These are phyloP conservation scores for Crithidia acanthocephali DNA, from an alignment of 208 protist genomes.

Conservation along the genomic window DNA sequence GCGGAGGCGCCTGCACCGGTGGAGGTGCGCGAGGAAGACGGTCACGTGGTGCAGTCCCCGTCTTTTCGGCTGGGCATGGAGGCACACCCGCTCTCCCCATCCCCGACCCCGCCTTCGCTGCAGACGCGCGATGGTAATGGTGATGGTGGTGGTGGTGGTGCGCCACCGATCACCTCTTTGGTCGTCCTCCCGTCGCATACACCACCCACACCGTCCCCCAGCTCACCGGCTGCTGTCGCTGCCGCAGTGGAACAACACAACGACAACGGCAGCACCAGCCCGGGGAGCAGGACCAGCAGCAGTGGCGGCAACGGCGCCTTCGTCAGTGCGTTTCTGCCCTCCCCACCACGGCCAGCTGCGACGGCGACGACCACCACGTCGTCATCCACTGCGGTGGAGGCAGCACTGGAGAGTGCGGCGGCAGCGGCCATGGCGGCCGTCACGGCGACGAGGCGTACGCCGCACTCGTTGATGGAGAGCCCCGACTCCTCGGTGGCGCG, in stretches of 20 bases:
- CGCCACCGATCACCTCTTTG: background rate
- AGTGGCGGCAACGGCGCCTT: background rate
- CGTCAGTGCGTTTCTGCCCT: no score
- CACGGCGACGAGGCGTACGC: no score
- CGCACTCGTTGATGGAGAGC: background rate
- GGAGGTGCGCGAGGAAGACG: no score
- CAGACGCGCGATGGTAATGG: background rate
- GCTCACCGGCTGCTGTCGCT: no score
- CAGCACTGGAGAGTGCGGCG: background rate
- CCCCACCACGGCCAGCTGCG: background rate
- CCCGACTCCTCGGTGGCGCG: background rate
- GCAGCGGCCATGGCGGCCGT: no score
- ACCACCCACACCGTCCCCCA: no score
- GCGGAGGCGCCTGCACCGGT: background rate
- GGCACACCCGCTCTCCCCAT: background rate
- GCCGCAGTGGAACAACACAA: no score
- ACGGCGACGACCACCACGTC: background rate
- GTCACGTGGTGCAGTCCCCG: background rate
- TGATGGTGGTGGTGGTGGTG: no score
- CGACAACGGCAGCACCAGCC: no score
- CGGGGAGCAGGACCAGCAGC: background rate
- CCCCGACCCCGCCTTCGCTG: background rate
- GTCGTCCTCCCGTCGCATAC: no score
- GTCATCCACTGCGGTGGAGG: background rate
- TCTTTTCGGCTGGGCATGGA: background rate